phyloP scores from a whole-genome alignment of 2,329 filamentous ascomycete genomes.

The Hypoxylon sp. region DNA sequence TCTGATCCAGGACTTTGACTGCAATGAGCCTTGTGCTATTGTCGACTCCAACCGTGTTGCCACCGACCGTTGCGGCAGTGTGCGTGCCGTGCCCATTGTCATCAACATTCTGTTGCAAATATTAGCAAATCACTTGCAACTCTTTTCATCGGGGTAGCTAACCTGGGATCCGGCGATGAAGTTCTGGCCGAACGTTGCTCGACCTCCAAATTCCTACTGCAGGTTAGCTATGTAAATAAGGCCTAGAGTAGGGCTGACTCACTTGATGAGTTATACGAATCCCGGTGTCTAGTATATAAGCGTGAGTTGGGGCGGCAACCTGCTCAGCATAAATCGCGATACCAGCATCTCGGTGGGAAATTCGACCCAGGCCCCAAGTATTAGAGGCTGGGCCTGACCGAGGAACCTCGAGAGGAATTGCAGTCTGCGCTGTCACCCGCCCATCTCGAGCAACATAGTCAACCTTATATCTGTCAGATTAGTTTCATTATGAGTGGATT shows the following conservation, averaged over 20 bases:
- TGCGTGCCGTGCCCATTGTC: constrained; percentile 50
- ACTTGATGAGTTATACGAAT: constrained; percentile 47
- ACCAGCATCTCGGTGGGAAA: constrained; percentile 46
- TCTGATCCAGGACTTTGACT: constrained; percentile 46
- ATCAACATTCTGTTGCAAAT: constrained; percentile 39
- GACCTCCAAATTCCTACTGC: constrained; percentile 45
- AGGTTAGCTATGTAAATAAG: constrained; percentile 14
- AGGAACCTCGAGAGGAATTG: constrained; percentile 3
- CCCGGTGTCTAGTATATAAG: constrained; percentile 49
- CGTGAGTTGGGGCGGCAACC: constrained; percentile 32
- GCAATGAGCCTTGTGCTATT: constrained; percentile 47
- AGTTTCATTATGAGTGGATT: not conserved
- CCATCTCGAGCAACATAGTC: constrained; percentile 45
- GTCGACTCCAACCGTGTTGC: constrained; percentile 47
- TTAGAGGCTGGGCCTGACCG: constrained; percentile 26
- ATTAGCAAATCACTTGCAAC: constrained; percentile 1
- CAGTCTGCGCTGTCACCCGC: constrained; percentile 32
- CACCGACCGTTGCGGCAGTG: constrained; percentile 46
- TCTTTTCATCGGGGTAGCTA: not conserved
- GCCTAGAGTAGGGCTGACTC: not conserved
- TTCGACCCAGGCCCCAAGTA: constrained; percentile 47
- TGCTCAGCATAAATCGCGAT: constrained; percentile 37
- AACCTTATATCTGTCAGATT: constrained; percentile 42
- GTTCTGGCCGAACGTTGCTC: constrained; percentile 47
- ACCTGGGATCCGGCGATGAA: constrained; percentile 44